Base-by-base conservation (phyloP, 768 basidiomycete genomes). In the Russula dissimulans region DNA sequence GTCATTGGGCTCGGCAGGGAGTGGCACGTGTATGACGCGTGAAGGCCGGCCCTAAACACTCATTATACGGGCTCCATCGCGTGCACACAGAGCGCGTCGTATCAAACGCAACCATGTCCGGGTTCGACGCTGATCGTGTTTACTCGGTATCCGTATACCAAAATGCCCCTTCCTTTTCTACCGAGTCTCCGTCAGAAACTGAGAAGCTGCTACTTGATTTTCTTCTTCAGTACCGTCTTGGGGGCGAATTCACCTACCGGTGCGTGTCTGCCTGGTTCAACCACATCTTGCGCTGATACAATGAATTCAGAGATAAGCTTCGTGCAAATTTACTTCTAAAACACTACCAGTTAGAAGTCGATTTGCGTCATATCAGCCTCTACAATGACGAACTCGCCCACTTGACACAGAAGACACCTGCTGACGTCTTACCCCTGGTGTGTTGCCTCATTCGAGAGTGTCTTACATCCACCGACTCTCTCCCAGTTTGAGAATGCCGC, bases 351-450 rank as follows among this genome's bases (percentile, higher is more conserved):
- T 73, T 85, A 41, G 82, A 84, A 60, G 79, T 85, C 14, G 81
- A 84, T 66, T 70, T 85, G 59, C 69, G 75, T 15, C 75, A 77
- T 65, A 59, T 77, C 7, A 69, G 71, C 8, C 75, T 94, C 32
- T 98, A 87, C 77, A 94, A 97, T 66, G 95, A 97, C 68, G 93
- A 95, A 69, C 78, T 99, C 39, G 94, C 92, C 2, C 91, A 95
- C 71, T 83, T 84, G 22, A 85, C 97, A 56, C 92, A 97, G 72
- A 89, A 92, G 65, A 78, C 80, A 67, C 97, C 97, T 17, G 85
- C 87, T 5, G 97, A 97, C 64, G 81, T 93, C 42, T 75, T 98
- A 54, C 93, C 93, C 49, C 71, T 95, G 66, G 95, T 97, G 60
- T 63, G 84, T 75, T 34, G 14, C 11, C 8, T 26, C 18, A 1